phyloP scores from a whole-genome alignment of 495 filamentous ascomycete species.

The Xylona heveae region DNA sequence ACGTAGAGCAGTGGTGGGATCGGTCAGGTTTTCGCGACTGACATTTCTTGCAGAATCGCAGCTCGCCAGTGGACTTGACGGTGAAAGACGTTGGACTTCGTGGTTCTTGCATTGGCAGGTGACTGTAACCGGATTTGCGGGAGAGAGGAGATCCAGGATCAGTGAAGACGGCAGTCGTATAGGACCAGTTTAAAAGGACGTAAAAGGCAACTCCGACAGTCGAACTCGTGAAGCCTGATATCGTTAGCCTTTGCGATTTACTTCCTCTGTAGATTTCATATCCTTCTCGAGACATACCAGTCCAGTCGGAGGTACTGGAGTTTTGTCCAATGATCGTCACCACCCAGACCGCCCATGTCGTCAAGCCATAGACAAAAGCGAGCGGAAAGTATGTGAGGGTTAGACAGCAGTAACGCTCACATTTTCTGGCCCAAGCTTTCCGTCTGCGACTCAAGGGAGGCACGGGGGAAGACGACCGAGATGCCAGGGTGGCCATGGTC shows the following conservation, averaged over 20 bases:
- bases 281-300: slow-evolving; percentile 11
- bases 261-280: background rate
- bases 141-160: slow-evolving; percentile 54
- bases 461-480: slow-evolving; percentile 24
- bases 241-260: background rate
- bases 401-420: slow-evolving; percentile 69
- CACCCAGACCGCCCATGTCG: slow-evolving; percentile 80
- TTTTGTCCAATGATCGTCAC: slow-evolving; percentile 51
- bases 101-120: slow-evolving; percentile 40
- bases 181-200: slow-evolving; percentile 61
- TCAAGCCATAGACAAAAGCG: slow-evolving; percentile 69
- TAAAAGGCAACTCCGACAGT: slow-evolving; percentile 51
- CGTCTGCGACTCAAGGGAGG: slow-evolving; percentile 23
- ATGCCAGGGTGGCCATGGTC: slow-evolving; percentile 5
- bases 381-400: slow-evolving; percentile 73
- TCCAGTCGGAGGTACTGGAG: slow-evolving; percentile 33
- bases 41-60: slow-evolving; percentile 94
- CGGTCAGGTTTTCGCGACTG: slow-evolving; percentile 84
- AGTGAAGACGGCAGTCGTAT: slow-evolving; percentile 82
- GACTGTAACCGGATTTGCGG: slow-evolving; percentile 29
- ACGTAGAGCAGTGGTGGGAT: slow-evolving; percentile 88
- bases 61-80: slow-evolving; percentile 69
- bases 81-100: slow-evolving; percentile 52
- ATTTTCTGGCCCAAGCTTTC: slow-evolving; percentile 44
- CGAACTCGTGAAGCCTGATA: slow-evolving; percentile 15